These are phyloP conservation scores for Orbilia javanica DNA, from an alignment of 2,329 filamentous ascomycete species.

Conservation along the genomic window DNA sequence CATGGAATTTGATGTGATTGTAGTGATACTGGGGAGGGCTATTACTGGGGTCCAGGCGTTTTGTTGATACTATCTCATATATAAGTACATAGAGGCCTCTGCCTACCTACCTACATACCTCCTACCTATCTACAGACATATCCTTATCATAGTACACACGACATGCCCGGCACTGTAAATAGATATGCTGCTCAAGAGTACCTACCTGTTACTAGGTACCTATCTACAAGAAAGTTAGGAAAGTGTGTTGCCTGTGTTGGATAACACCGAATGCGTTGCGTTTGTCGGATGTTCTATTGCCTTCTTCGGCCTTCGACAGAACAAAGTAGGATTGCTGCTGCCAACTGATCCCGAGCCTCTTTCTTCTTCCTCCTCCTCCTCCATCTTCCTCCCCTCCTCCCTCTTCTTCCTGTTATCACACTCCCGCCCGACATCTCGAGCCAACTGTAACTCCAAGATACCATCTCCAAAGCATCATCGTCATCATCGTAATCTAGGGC, in stretches of 20 bases:
- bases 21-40: constrained; percentile 75
- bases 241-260: constrained; percentile 27
- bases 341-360: constrained; percentile 18
- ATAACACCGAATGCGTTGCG: constrained; percentile 14
- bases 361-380: constrained; percentile 26
- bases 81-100: no score
- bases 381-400: constrained; percentile 60
- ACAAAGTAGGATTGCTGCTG: constrained; percentile 45
- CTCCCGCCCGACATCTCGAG: not conserved
- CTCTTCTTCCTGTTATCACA: constrained; percentile 58
- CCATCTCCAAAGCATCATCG: not conserved
- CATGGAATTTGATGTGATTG: not conserved
- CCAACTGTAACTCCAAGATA: not conserved
- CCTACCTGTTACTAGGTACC: not conserved
- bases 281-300: constrained; percentile 44
- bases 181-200: no score
- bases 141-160: no score
- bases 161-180: no score
- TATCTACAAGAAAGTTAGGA: not conserved
- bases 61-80: no score
- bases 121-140: no score
- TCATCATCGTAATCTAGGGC: not conserved
- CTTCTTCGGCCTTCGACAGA: constrained; percentile 41
- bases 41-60: constrained; percentile 85
- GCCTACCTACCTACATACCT: not conserved